Base-by-base conservation (phyloP, 805 yeast species). In the Maudiozyma bulderi region DNA sequence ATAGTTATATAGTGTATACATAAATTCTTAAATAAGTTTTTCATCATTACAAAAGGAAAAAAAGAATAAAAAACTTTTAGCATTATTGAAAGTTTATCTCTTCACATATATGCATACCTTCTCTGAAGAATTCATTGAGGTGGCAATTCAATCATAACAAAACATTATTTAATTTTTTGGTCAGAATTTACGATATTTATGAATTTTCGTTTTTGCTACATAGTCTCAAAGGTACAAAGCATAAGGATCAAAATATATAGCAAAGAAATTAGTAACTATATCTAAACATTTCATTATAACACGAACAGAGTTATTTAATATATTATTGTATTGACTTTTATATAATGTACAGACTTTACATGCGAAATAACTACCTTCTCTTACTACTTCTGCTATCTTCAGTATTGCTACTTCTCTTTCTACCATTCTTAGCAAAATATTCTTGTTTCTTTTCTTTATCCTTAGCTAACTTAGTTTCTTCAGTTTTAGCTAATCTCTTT, bases 361-460 rank as follows among this genome's bases (percentile, higher is more conserved):
- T 11, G 29, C 30, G 11, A 28, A n/a, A 3, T 11, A 46, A 32
- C 42, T 50, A 50, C 44, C 60, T 57, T 55, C 57, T 67, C 52
- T 64, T 66, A 32, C 62, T 53, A 33, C 59, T 55, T 8, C 60
- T 65, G 32, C 60, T 60, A 14, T 57, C 65, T 35, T 58, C 65
- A 30, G 58, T 59, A 33, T 57, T 51, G 44, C 70, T 57, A 35
- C 73, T 67, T 67, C 86, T 75, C 72, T 80, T 84, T 66, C 77
- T 81, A 42, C 87, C 84, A 56, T 81, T 80, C 55, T 74, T 78
- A 35, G 83, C 76, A 60, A 93, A 91, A 61, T 72, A 89, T 51
- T 88, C 96, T 72, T 86, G 87, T 76, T 89, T 91, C 62, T 86
- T 80, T 64, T 86, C 89, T 60, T 76, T 81, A 52, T 86, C 91